Evolutionary conservation across 192 early-diverging fungal genomes (phyloP), one percentile per base, ranked within the genome.

Genomic region (Rhizophagus clarus): DNA sequence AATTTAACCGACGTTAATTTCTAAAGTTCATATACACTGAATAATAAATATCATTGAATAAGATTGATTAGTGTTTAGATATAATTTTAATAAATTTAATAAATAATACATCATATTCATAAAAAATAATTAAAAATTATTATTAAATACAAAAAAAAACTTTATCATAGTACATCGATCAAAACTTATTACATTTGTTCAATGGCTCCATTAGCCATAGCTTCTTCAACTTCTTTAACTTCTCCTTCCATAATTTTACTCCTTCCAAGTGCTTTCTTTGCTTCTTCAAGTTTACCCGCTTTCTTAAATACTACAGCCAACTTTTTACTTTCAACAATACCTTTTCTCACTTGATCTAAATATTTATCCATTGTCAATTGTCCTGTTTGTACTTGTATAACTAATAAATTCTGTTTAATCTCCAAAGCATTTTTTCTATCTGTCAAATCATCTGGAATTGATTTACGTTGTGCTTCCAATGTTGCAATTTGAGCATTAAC

Each of bases 161-260:
- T n/a, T n/a, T n/a, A n/a, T n/a, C n/a, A n/a, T n/a, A n/a, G n/a
- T 37, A 5, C 34, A n/a, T 5, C 34, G 34, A 37, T 37, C 34
- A 37, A 37, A 3, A 64, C 20, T 29, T 66, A 31, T 32, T 66
- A 11, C 10, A 31, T 31, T n/a, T 70, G 20, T 20, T 47, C 76
- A 7, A 67, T 42, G 22, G 37, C 66, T 1, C 77, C 77, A 79
- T 34, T 60, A 66, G 84, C 87, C 88, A 94, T 91, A 1, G 90
- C 92, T 67, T 84, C 88, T 81, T 92, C 91, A 4, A 92, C 91
- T 84, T 95, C 94, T 47, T 89, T 89, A 80, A 96, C 88, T 82
- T 96, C 95, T 37, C 86, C 85, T 69, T 88, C 85, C 93, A 96
- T 95, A 31, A 91, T 86, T 82, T 96, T 96, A 34, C 88, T 87